Evolutionary conservation across 164 flowering plant genomes (phyloP), one percentile per base, ranked within the genome.

Genomic region (Kingdonia uniflora): DNA sequence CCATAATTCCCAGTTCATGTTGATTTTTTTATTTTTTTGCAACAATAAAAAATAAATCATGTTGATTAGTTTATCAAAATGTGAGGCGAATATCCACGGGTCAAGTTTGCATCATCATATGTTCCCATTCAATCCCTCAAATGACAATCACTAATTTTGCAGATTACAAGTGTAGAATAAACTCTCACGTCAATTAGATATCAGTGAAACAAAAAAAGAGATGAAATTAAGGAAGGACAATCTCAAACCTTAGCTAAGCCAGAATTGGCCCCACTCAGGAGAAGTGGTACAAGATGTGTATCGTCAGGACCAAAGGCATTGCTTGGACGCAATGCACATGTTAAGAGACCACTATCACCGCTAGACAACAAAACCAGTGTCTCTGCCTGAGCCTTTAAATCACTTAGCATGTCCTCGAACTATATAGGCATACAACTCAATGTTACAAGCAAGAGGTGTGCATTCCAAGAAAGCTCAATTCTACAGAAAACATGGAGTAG

Each of bases 241-340:
- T 52, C 15, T 24, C 75, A 62, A 51, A 91, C 98, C 98, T 87
- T 88, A 52, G 74, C 70, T 65, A 72, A 69, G 29, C 77, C 74
- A 61, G 81, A 78, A 65, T 67, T 81, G 60, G 88, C 94, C 26
- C 65, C 57, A 40, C 63, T 56, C 47, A 78, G 50, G 21, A 88
- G 45, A 44, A 61, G 61, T 19, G 89, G 85, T 47, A 82, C 47
- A 58, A 88, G 49, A n/a, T 71, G 54, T 33, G 64, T 57, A 51
- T 87, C 99, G 54, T 80, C 85, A 44, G 91, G 99, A 51, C 96
- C 96, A 80, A 84, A 92, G 24, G 78, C 77, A 69, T 75, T 80
- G 78, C 91, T 72, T 26, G 96, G 87, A 46, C 99, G 94, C 65
- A 92, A 70, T 17, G 74, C 81, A 71, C 95, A 88, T 15, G 99